Evolutionary conservation across 176 grass and related monocot species (phyloP).

Genomic region (Carex cristatella): DNA sequence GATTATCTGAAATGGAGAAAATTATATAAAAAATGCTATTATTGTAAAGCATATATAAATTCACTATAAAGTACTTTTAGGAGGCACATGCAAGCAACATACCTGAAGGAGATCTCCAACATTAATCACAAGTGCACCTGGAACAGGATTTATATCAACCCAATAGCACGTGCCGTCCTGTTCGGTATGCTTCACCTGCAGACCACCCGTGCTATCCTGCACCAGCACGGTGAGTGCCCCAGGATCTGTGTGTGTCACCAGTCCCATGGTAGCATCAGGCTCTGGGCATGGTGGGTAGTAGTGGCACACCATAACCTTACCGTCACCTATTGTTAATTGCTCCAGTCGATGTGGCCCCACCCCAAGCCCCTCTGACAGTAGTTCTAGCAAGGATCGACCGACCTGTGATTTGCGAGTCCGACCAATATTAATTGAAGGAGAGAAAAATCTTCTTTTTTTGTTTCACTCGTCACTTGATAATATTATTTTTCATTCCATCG

Average conservation of each 20-base stretch:
- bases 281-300: conserved; percentile 88
- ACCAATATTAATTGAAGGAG: background rate
- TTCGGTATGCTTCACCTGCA: conserved; percentile 62
- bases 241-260: conserved; percentile 67
- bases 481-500: background rate
- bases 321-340: conserved; percentile 39
- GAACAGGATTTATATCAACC: conserved; percentile 63
- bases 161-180: conserved; percentile 37
- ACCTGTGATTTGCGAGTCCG: conserved; percentile 7
- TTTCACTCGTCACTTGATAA: background rate
- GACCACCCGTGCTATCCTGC: conserved; percentile 58
- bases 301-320: conserved; percentile 65
- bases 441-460: background rate
- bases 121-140: conserved; percentile 70
- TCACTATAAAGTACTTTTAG: background rate
- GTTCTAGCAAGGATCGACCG: conserved; percentile 32
- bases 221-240: conserved; percentile 57
- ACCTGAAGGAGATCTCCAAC: conserved; percentile 89
- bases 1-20: conserved; percentile 45
- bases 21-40: background rate
- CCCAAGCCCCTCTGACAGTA: conserved; percentile 60
- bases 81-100: background rate
- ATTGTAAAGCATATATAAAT: background rate
- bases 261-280: conserved; percentile 67
- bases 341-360: conserved; percentile 14